phyloP scores from a whole-genome alignment of 495 filamentous ascomycete species.

The Hypoxylon intermedium region DNA sequence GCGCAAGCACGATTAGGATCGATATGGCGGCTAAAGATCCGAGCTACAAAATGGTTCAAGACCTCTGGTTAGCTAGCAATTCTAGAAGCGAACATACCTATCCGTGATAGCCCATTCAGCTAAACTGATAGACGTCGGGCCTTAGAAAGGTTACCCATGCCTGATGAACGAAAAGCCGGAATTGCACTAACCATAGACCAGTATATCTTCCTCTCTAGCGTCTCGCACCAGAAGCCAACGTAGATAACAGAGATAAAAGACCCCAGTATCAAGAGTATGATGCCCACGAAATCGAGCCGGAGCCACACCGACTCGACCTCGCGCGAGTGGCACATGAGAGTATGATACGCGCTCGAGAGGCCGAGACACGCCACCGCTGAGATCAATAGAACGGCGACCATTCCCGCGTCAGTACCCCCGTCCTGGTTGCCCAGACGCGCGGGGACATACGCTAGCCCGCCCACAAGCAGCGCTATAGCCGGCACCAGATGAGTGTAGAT shows the following conservation, averaged over 20 bases:
- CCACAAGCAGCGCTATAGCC: slow-evolving; percentile 36
- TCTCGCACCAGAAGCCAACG: slow-evolving; percentile 57
- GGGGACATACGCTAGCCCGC: slow-evolving; percentile 25
- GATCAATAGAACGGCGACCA: slow-evolving; percentile 53
- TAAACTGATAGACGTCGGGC: too few relatives aligned
- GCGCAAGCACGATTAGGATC: slow-evolving; percentile 49
- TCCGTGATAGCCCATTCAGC: too few relatives aligned
- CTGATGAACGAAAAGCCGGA: not conserved
- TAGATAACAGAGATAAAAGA: slow-evolving; percentile 60
- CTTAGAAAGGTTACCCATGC: not conserved
- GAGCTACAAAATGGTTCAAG: slow-evolving; percentile 35
- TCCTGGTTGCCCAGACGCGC: slow-evolving; percentile 28
- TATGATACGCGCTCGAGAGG: slow-evolving; percentile 57
- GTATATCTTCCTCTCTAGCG: slow-evolving; percentile 50
- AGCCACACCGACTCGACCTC: slow-evolving; percentile 50
- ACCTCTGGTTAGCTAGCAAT: slow-evolving; percentile 3
- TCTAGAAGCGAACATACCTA: too few relatives aligned
- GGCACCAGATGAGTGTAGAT: slow-evolving; percentile 79
- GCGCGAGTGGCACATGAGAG: slow-evolving; percentile 57
- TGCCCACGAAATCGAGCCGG: slow-evolving; percentile 57
- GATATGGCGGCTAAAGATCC: slow-evolving; percentile 43
- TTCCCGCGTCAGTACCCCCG: slow-evolving; percentile 46
- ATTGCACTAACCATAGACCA: slow-evolving; percentile 53
- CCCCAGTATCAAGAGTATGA: slow-evolving; percentile 55
- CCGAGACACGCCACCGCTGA: slow-evolving; percentile 50